phyloP scores from a whole-genome alignment of 768 basidiomycete species.

The Termitomyces sp. region DNA sequence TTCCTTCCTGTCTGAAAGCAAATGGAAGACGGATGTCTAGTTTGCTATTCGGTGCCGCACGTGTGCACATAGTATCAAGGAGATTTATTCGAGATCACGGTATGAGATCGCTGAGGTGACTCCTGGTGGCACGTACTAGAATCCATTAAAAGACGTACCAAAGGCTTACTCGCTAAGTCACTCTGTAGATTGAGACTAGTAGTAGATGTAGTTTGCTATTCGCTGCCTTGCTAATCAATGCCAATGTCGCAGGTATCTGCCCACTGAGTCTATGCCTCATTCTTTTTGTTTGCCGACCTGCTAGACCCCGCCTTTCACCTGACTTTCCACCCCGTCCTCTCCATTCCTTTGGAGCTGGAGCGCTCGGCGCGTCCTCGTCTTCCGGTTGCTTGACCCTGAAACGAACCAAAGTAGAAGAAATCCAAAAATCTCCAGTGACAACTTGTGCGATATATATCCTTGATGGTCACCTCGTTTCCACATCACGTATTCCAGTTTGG shows the following conservation, averaged over 20 bases:
- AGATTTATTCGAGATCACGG: no score
- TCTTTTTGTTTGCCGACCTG: slow-evolving; percentile 40
- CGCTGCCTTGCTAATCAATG: slow-evolving; percentile 68
- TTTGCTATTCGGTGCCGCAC: no score
- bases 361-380: slow-evolving; percentile 32
- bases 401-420: slow-evolving; percentile 95
- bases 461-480: slow-evolving; percentile 69
- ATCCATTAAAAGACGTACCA: no score
- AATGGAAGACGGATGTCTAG: no score
- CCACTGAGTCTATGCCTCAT: slow-evolving; percentile 70
- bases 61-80: no score
- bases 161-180: no score
- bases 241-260: slow-evolving; percentile 72
- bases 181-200: no score
- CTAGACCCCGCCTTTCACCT: slow-evolving; percentile 27
- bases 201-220: no score
- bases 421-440: slow-evolving; percentile 84
- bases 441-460: slow-evolving; percentile 58
- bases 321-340: slow-evolving; percentile 62
- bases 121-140: no score
- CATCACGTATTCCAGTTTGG: slow-evolving; percentile 73
- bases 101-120: no score
- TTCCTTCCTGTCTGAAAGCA: no score
- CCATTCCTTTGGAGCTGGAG: slow-evolving; percentile 42
- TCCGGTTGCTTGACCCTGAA: slow-evolving; percentile 53